Conservation (phyloP, 2,329 filamentous ascomycete species). For the Botryotinia narcissicola region DNA sequence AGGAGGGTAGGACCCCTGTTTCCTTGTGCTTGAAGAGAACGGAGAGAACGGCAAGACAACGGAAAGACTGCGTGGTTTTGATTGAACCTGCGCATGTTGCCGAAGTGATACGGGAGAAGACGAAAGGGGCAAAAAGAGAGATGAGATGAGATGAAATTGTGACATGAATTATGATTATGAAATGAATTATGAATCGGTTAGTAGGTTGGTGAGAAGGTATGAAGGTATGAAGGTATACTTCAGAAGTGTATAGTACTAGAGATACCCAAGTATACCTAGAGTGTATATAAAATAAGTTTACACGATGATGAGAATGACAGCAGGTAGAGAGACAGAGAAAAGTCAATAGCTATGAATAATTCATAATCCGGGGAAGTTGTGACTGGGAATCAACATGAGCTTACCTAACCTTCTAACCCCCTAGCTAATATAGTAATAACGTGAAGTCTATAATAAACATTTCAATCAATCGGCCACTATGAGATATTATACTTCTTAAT, state of each 20-base stretch:
- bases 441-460: not conserved
- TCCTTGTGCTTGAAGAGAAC: not conserved
- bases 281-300: not conserved
- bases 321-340: not conserved
- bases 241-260: no score
- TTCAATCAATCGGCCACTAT: not conserved
- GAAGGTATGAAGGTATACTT: no score
- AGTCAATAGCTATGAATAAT: not conserved
- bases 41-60: not conserved
- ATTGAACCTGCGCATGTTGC: not conserved
- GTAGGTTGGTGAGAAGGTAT: no score
- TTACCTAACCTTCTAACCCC: not conserved
- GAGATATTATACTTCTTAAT: not conserved
- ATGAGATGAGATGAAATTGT: not conserved
- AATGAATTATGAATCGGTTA: no score
- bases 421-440: not conserved
- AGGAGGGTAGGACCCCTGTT: not conserved
- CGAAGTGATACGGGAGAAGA: not conserved
- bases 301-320: not conserved
- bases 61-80: slow-evolving; percentile 1
- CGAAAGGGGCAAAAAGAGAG: not conserved
- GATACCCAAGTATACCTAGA: not conserved
- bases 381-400: not conserved
- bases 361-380: not conserved
- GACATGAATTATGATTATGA: not conserved